phyloP scores from a whole-genome alignment of 2,329 filamentous ascomycete species.

The Keithomyces neogunnii region DNA sequence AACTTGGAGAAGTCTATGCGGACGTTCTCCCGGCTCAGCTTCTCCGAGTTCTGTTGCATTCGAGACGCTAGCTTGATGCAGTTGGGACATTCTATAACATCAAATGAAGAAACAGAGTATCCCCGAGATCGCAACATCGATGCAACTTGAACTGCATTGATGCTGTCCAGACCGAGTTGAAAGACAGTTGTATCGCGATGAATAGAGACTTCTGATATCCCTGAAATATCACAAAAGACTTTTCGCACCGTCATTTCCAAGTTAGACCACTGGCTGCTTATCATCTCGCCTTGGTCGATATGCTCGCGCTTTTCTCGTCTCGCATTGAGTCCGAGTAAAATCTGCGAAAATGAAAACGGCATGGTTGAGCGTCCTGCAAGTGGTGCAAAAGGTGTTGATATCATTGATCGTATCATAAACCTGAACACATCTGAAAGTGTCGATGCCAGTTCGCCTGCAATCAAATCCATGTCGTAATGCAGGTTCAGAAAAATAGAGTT shows the following conservation, averaged over 20 bases:
- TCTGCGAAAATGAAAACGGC: not conserved
- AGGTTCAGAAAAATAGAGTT: conserved; percentile 51
- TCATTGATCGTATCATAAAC: conserved; percentile 15
- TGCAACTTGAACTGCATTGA: conserved; percentile 75
- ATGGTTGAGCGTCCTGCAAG: not conserved
- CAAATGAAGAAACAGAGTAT: conserved; percentile 53
- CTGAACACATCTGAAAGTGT: conserved; percentile 23
- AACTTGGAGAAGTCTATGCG: conserved; percentile 32
- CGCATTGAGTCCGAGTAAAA: conserved; percentile 14
- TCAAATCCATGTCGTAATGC: conserved; percentile 48
- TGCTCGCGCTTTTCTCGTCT: conserved; percentile 12
- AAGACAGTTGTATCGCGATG: conserved; percentile 64
- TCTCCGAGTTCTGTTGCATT: conserved; percentile 11
- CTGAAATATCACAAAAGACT: conserved; percentile 51
- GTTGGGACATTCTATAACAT: conserved; percentile 60
- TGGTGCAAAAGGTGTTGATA: conserved; percentile 18
- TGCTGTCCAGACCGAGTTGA: conserved; percentile 83
- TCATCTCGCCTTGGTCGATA: conserved; percentile 7
- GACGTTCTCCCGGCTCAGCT: not conserved
- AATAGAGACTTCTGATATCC: conserved; percentile 41
- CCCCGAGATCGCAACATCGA: conserved; percentile 53
- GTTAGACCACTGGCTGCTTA: conserved; percentile 34
- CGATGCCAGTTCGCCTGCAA: conserved; percentile 18
- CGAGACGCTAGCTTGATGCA: conserved; percentile 29
- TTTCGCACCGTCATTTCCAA: conserved; percentile 45